Conservation (phyloP, 2,329 filamentous ascomycete genomes). For the Talaromyces sp. region DNA sequence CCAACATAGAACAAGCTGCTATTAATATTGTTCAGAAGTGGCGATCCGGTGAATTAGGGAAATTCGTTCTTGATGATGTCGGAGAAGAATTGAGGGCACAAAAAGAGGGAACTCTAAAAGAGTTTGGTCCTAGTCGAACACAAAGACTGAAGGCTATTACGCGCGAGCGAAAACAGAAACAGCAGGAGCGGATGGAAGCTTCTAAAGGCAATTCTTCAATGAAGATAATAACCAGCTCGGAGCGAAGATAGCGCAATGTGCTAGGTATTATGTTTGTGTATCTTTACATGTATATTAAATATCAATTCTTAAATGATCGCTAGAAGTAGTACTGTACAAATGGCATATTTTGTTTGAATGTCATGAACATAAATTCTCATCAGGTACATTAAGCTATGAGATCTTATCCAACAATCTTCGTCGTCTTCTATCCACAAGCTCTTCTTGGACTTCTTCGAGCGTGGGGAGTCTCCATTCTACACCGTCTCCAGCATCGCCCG, state of each 20-base stretch:
- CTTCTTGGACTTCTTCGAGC: constrained; percentile 87
- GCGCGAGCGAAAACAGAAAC: constrained; percentile 31
- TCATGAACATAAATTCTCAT: neutral
- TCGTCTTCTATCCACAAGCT: constrained; percentile 81
- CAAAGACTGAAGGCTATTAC: constrained; percentile 38
- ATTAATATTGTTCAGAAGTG: constrained; percentile 78
- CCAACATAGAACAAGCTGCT: constrained; percentile 69
- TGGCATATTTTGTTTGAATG: neutral
- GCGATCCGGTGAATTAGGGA: constrained; percentile 71
- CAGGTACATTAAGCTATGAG: constrained; percentile 31
- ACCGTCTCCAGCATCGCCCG: constrained; percentile 82
- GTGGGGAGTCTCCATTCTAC: constrained; percentile 78
- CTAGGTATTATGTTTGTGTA: constrained; percentile 1
- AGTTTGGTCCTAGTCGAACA: constrained; percentile 39
- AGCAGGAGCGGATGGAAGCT: constrained; percentile 1
- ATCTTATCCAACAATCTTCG: constrained; percentile 81
- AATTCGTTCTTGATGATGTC: constrained; percentile 75
- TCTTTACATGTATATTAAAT: neutral
- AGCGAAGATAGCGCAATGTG: constrained; percentile 7
- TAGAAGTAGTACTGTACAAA: neutral
- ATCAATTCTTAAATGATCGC: neutral
- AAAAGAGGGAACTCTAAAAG: constrained; percentile 26
- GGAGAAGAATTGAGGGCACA: constrained; percentile 56
- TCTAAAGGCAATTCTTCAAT: constrained; percentile 14
- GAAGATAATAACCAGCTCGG: constrained; percentile 20